Evolutionary conservation across 371 early-diverging fungal species (phyloP).

Genomic region (Mucor ambiguus): DNA sequence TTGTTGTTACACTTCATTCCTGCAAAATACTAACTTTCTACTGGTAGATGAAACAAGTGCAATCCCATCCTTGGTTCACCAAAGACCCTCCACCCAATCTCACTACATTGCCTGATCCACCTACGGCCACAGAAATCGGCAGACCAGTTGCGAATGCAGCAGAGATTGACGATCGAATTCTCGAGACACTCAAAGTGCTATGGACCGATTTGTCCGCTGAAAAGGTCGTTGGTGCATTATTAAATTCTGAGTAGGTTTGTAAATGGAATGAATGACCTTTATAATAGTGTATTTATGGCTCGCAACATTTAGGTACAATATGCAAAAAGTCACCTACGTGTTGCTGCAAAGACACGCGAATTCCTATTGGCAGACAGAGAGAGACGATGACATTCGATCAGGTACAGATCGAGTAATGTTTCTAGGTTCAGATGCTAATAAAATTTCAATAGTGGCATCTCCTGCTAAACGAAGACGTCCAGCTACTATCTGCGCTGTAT

Average conservation of each 20-base stretch:
- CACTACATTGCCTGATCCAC: constrained; percentile 44
- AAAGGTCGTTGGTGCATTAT: constrained; percentile 36
- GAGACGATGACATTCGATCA: constrained; percentile 42
- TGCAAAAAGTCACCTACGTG: constrained; percentile 57
- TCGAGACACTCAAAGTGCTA: constrained; percentile 45
- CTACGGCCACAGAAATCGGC: constrained; percentile 41
- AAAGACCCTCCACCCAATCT: constrained; percentile 34
- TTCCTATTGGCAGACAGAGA: constrained; percentile 47
- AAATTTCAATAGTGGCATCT: constrained; percentile 19
- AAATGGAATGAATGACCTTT: not conserved
- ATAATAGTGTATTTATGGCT: not conserved
- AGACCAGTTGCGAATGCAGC: constrained; percentile 32
- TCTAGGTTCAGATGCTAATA: not conserved
- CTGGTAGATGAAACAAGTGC: constrained; percentile 44
- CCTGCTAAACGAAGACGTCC: constrained; percentile 47
- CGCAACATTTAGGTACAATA: constrained; percentile 36
- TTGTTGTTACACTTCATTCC: not conserved
- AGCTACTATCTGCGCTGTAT: constrained; percentile 46
- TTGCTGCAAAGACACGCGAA: constrained; percentile 48
- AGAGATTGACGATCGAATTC: constrained; percentile 49
- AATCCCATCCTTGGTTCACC: constrained; percentile 50
- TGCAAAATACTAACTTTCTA: not conserved
- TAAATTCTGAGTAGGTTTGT: constrained; percentile 43
- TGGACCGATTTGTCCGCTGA: constrained; percentile 48
- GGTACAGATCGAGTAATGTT: constrained; percentile 17